phyloP scores from a whole-genome alignment of 192 early-diverging fungal genomes.

The Gigaspora rosea region DNA sequence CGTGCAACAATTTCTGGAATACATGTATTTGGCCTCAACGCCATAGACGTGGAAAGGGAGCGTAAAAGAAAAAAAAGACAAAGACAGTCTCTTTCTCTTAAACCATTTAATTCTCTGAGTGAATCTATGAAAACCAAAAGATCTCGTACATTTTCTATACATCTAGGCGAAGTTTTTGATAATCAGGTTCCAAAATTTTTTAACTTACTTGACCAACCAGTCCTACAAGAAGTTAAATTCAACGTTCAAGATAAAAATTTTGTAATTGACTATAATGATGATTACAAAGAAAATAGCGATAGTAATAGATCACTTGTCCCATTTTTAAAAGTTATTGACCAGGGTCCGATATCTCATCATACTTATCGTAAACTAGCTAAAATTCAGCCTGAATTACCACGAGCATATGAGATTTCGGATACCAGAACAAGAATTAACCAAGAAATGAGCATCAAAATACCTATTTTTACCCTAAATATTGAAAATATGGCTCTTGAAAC shows the following conservation, averaged over 20 bases:
- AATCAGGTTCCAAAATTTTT: not conserved
- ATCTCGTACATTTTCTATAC: not conserved
- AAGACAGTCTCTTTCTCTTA: not conserved
- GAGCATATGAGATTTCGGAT: not conserved
- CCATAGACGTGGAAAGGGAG: not conserved
- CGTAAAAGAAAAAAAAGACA: not conserved
- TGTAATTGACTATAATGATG: not conserved
- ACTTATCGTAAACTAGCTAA: not conserved
- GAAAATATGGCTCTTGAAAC: not conserved
- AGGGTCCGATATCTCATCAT: not conserved
- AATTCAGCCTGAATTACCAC: not conserved
- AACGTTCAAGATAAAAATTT: conserved; percentile 1
- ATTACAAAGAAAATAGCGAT: not conserved
- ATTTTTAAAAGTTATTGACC: not conserved
- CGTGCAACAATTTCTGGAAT: not conserved
- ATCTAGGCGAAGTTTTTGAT: not conserved
- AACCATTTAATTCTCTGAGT: not conserved
- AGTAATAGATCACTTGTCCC: too few relatives aligned
- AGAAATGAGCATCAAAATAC: not conserved
- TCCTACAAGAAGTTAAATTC: not conserved
- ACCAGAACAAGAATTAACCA: not conserved
- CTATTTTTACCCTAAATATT: conserved; percentile 3
- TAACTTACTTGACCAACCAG: not conserved
- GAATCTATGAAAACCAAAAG: not conserved
- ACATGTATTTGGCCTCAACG: not conserved